Conservation (phyloP, 2,329 filamentous ascomycete genomes). For the Hymenoscyphus occultus region DNA sequence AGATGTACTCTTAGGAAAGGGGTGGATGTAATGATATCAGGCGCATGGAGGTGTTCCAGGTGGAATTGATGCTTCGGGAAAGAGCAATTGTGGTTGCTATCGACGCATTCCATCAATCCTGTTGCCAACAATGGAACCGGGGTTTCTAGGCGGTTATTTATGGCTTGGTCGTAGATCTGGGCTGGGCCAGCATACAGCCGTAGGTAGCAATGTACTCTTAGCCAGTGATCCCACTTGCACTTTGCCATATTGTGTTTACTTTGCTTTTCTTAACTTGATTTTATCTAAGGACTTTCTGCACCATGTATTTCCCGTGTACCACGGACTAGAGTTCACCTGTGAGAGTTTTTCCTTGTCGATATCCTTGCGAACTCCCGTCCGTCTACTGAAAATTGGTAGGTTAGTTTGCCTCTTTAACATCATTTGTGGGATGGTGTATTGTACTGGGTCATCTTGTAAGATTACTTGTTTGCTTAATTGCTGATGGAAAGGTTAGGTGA, state of each 20-base stretch:
- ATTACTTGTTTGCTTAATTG: no score
- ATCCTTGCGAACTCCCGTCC: background rate
- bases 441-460: no score
- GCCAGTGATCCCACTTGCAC: background rate
- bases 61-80: conserved; percentile 29
- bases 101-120: background rate
- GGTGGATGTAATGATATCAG: conserved; percentile 32
- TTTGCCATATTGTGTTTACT: background rate
- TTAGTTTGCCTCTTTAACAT: background rate
- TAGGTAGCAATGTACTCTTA: conserved; percentile 3
- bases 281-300: no score
- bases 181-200: background rate
- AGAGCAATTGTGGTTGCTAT: conserved; percentile 5
- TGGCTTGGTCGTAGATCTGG: background rate
- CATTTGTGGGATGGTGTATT: no score
- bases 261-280: no score
- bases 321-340: no score
- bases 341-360: no score
- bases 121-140: background rate
- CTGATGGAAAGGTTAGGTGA: no score
- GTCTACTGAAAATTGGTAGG: no score
- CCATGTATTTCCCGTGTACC: no score
- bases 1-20: conserved; percentile 40
- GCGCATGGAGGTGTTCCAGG: conserved; percentile 35
- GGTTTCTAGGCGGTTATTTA: background rate